Conservation (phyloP, 2,329 filamentous ascomycete genomes). For the Penicillium occitanis region DNA sequence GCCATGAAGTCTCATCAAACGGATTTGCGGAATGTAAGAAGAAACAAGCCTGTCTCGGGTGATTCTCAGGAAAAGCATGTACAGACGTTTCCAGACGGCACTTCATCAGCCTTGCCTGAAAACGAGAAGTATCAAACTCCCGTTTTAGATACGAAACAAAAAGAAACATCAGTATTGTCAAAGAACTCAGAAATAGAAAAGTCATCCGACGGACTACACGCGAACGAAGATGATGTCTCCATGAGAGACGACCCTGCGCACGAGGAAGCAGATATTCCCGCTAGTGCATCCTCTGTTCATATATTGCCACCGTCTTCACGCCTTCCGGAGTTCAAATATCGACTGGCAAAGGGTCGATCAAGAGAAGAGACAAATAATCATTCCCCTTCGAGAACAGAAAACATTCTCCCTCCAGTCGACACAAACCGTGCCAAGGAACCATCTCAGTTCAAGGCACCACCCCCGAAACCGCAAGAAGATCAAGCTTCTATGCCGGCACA, state of each 20-base stretch:
- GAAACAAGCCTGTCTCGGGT: slow-evolving; percentile 10
- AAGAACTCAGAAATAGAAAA: neutral
- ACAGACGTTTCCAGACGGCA: neutral
- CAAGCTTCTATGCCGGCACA: neutral
- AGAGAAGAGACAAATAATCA: neutral
- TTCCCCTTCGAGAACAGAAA: slow-evolving; percentile 18
- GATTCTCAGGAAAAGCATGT: slow-evolving; percentile 1
- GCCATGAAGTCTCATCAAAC: slow-evolving; percentile 12
- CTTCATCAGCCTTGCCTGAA: neutral
- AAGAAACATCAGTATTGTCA: neutral
- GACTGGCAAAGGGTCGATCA: slow-evolving; percentile 24
- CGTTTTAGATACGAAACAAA: neutral
- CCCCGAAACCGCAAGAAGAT: neutral
- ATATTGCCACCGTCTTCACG: slow-evolving; percentile 40
- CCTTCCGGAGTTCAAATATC: slow-evolving; percentile 42
- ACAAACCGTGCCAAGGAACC: neutral
- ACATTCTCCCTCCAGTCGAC: neutral
- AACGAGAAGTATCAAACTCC: neutral
- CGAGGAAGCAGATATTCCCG: slow-evolving; percentile 7
- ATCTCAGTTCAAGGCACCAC: neutral
- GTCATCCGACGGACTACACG: neutral
- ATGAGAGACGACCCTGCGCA: neutral
- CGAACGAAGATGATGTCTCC: neutral
- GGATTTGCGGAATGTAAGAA: slow-evolving; percentile 14
- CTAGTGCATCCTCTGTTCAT: slow-evolving; percentile 28